phyloP scores from a whole-genome alignment of 192 early-diverging fungal genomes.

The Kappamyces sp. region DNA sequence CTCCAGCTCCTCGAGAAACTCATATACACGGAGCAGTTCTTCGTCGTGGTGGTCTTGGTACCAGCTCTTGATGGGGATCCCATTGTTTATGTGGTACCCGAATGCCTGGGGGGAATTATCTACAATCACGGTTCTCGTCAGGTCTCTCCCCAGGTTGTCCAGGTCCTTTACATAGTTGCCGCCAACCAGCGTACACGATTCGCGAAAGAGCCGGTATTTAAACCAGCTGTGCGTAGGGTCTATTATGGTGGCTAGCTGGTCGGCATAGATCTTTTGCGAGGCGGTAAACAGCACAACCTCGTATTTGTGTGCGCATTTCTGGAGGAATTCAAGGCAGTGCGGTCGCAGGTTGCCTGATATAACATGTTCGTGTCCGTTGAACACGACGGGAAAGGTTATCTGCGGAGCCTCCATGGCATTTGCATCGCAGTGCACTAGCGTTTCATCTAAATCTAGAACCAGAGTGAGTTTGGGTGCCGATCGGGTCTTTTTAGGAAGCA shows the following conservation, averaged over 20 bases:
- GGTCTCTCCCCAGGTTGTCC: conserved; percentile 59
- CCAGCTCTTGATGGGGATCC: conserved; percentile 68
- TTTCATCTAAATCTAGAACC: conserved; percentile 66
- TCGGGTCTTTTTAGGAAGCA: conserved; percentile 10
- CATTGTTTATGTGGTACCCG: conserved; percentile 64
- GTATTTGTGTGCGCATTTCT: conserved; percentile 48
- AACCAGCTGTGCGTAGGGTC: conserved; percentile 58
- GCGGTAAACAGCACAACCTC: conserved; percentile 74
- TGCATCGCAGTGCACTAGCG: conserved; percentile 64
- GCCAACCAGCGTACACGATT: conserved; percentile 59
- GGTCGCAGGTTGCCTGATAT: conserved; percentile 69
- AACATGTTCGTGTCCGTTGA: conserved; percentile 55
- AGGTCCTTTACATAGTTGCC: conserved; percentile 71
- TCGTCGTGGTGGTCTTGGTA: conserved; percentile 61
- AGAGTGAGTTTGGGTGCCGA: conserved; percentile 1
- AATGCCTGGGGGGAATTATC: conserved; percentile 73
- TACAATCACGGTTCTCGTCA: conserved; percentile 56
- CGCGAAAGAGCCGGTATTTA: conserved; percentile 63
- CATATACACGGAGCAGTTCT: conserved; percentile 56
- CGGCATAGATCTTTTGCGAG: conserved; percentile 69
- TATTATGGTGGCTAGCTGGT: conserved; percentile 53
- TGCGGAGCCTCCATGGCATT: conserved; percentile 50
- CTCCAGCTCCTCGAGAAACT: conserved; percentile 49
- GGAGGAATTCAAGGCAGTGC: conserved; percentile 54
- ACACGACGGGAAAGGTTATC: conserved; percentile 58